Conservation (phyloP, 192 early-diverging fungal genomes). For the Backusella tuberculispora region DNA sequence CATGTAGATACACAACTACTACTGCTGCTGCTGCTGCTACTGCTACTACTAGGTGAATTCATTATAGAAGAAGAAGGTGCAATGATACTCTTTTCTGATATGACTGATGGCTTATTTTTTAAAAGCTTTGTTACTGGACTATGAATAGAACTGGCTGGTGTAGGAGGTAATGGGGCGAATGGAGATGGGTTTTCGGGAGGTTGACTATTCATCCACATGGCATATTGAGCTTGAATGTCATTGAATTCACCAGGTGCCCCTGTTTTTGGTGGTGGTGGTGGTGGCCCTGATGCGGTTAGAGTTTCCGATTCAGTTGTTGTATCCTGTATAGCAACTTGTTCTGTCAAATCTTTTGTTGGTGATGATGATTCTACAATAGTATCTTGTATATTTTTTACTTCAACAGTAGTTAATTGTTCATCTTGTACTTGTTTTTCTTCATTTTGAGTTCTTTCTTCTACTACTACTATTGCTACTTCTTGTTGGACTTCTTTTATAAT, state of each 20-base stretch:
- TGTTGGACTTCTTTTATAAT: neutral
- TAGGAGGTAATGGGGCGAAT: neutral
- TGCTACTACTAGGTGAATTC: neutral
- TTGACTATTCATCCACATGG: slow-evolving; percentile 34
- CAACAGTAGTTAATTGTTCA: neutral
- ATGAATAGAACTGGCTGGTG: neutral
- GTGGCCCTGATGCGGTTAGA: neutral
- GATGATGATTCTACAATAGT: neutral
- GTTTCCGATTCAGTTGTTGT: neutral
- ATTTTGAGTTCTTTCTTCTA: neutral
- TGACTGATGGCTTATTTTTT: neutral
- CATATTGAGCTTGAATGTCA: slow-evolving; percentile 33
- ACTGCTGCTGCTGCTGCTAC: neutral
- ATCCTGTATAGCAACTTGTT: neutral
- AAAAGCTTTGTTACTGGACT: slow-evolving; percentile 1
- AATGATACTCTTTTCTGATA: neutral
- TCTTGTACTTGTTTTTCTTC: neutral
- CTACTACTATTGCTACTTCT: too few species aligned
- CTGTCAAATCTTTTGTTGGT: neutral
- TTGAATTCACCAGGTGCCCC: neutral
- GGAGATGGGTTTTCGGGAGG: neutral
- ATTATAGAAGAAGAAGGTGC: neutral
- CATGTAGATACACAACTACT: neutral
- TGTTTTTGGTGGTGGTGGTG: neutral
- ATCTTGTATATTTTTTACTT: neutral